A percentile compares a stretch with the other conserved stretches of the same genome.
Evolutionary conservation across 176 grass and related monocot species (phyloP).

Genomic region (Musa troglodytarum): DNA sequence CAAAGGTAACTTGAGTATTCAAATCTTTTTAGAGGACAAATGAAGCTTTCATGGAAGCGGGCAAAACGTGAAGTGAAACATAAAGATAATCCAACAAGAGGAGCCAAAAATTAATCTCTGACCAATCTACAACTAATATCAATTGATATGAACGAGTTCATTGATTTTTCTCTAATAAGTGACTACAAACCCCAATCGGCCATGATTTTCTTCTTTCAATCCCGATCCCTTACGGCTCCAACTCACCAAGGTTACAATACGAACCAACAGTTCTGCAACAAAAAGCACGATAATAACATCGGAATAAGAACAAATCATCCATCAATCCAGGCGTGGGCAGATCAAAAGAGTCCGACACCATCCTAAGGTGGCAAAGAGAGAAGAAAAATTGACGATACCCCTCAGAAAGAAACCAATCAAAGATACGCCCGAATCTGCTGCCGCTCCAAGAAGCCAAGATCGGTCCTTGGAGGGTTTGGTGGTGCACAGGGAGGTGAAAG

Average conservation of each 20-base stretch:
- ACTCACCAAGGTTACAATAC: neutral
- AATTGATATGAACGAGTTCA: neutral
- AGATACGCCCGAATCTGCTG: neutral
- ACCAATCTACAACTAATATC: neutral
- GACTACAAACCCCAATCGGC: slow-evolving; percentile 1
- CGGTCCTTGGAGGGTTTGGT: neutral
- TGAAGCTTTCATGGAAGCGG: too few relatives aligned
- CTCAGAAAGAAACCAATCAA: neutral
- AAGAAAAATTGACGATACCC: neutral
- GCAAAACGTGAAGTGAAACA: too few relatives aligned
- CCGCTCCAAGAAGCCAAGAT: neutral
- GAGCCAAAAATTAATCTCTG: too few relatives aligned
- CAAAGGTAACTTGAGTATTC: too few relatives aligned
- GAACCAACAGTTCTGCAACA: too few relatives aligned
- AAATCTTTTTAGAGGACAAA: too few relatives aligned
- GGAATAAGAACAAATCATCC: neutral
- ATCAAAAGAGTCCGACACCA: too few relatives aligned
- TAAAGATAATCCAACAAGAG: too few relatives aligned
- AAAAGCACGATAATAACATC: neutral
- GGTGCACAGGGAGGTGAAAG: neutral
- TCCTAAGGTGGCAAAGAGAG: neutral
- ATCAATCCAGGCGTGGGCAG: neutral
- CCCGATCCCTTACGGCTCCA: neutral
- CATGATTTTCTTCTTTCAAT: neutral
- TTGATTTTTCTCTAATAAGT: neutral